Evolutionary conservation across 768 basidiomycete species (phyloP).

Genomic region (Gelatoporia subvermispora): DNA sequence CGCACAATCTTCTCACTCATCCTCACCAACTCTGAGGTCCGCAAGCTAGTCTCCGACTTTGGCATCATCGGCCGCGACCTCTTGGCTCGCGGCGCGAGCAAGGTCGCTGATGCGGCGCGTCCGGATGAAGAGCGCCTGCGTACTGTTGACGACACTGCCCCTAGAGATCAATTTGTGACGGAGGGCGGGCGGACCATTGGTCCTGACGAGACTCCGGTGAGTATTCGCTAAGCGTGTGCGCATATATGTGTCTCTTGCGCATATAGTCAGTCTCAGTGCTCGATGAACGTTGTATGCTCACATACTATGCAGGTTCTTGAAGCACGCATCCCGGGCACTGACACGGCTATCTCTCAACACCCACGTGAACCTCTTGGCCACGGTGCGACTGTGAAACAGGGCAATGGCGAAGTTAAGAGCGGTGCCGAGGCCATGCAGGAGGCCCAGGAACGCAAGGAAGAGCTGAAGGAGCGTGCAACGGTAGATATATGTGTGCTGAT

Average conservation of each 20-base stretch:
- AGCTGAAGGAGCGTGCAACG: slow-evolving; percentile 8
- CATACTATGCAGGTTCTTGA: slow-evolving; percentile 28
- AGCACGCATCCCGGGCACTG: slow-evolving; percentile 40
- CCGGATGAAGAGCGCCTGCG: slow-evolving; percentile 60
- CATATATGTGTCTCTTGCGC: background rate
- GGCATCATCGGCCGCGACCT: slow-evolving; percentile 78
- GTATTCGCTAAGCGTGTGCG: slow-evolving; percentile 2
- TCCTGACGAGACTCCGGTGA: slow-evolving; percentile 42
- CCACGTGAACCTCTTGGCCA: slow-evolving; percentile 42
- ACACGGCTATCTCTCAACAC: slow-evolving; percentile 42
- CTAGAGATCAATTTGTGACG: slow-evolving; percentile 61
- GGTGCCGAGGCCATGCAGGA: slow-evolving; percentile 20
- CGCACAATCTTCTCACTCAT: slow-evolving; percentile 84
- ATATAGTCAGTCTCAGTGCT: background rate
- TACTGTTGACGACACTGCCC: slow-evolving; percentile 65
- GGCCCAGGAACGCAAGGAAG: slow-evolving; percentile 13
- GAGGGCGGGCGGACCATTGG: slow-evolving; percentile 36
- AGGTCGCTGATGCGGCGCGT: slow-evolving; percentile 63
- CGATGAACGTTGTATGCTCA: background rate
- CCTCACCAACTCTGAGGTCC: slow-evolving; percentile 89
- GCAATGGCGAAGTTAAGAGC: slow-evolving; percentile 29
- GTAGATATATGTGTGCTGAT: background rate
- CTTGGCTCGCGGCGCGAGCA: slow-evolving; percentile 66
- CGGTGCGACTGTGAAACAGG: slow-evolving; percentile 29
- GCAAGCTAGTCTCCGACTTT: slow-evolving; percentile 82